A percentile compares a stretch with the other conserved stretches of the same genome.
Conservation (phyloP, 345 rosid species). For the Melastoma malabathricum region DNA sequence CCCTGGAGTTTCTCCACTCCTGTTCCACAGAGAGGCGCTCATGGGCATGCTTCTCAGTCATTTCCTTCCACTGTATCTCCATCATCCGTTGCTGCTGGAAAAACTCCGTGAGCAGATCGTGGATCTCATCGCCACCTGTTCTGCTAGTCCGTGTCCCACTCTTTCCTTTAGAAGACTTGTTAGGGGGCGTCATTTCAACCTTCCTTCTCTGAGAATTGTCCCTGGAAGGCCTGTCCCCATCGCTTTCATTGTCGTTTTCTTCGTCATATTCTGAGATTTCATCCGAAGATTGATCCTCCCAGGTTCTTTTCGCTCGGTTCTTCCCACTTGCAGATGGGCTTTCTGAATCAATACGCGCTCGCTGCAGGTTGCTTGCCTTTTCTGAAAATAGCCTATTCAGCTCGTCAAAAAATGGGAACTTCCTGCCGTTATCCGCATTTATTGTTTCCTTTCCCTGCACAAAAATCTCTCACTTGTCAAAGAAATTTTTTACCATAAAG, state of each 20-base stretch:
- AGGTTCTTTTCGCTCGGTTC: conserved; percentile 22
- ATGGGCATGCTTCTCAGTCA: conserved; percentile 30
- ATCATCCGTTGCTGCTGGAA: conserved; percentile 32
- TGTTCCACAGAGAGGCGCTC: conserved; percentile 33
- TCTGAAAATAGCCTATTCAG: conserved; percentile 31
- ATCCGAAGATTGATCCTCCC: conserved; percentile 14
- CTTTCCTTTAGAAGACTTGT: conserved; percentile 12
- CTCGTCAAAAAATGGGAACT: conserved; percentile 43
- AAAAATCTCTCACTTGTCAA: too few species aligned
- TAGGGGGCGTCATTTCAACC: conserved; percentile 11
- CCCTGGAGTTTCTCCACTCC: conserved; percentile 42
- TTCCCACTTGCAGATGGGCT: conserved; percentile 16
- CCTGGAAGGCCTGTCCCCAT: conserved; percentile 19
- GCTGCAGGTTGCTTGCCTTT: conserved; percentile 31
- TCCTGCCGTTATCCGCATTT: conserved; percentile 30
- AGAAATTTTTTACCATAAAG: too few species aligned
- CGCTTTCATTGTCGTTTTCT: conserved; percentile 19
- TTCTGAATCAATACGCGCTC: conserved; percentile 22
- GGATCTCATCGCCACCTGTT: conserved; percentile 5
- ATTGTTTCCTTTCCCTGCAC: conserved; percentile 46
- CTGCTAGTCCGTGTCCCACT: neutral
- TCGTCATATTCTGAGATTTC: conserved; percentile 28
- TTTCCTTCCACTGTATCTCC: conserved; percentile 40
- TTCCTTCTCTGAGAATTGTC: conserved; percentile 29
- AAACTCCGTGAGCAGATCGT: conserved; percentile 32